Percentiles rank a stretch among this genome's conserved stretches.
Conservation (phyloP, 1,284 basidiomycete species). For the Naganishia albida region DNA sequence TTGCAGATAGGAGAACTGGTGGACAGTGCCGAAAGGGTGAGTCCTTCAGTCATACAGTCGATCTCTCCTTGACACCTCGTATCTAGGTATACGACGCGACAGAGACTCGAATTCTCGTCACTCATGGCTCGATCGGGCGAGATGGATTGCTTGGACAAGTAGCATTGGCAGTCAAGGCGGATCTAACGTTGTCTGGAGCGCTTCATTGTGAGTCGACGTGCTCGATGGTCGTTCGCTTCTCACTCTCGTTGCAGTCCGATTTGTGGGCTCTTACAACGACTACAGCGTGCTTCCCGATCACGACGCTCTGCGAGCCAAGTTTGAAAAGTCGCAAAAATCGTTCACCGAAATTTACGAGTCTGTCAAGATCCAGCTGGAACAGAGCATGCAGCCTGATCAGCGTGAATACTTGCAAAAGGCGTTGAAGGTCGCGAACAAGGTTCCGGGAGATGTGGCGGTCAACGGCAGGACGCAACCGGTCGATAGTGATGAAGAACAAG, state of each 20-base stretch:
- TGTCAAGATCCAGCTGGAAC: slow-evolving; percentile 86
- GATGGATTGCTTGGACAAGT: slow-evolving; percentile 92
- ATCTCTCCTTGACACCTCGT: background rate
- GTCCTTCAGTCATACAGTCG: no score
- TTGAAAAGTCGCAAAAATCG: slow-evolving; percentile 72
- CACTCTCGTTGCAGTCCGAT: slow-evolving; percentile 66
- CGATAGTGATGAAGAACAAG: slow-evolving; percentile 67
- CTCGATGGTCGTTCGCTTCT: no score
- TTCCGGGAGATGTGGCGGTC: slow-evolving; percentile 52
- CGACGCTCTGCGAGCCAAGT: slow-evolving; percentile 83
- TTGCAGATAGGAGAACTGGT: slow-evolving; percentile 97
- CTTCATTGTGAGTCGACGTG: slow-evolving; percentile 73
- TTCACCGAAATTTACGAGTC: slow-evolving; percentile 93
- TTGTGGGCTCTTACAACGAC: slow-evolving; percentile 94
- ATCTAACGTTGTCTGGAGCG: slow-evolving; percentile 90
- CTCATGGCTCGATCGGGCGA: slow-evolving; percentile 87
- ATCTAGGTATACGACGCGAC: slow-evolving; percentile 73
- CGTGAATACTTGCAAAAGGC: slow-evolving; percentile 86
- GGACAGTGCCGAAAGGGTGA: slow-evolving; percentile 89
- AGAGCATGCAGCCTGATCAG: slow-evolving; percentile 63
- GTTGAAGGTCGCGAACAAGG: slow-evolving; percentile 68
- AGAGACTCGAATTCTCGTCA: slow-evolving; percentile 90
- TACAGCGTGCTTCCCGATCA: slow-evolving; percentile 90
- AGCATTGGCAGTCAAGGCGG: slow-evolving; percentile 85
- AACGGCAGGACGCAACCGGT: background rate